phyloP scores from a whole-genome alignment of 2,329 filamentous ascomycete species.

The Phialocephala subalpina region DNA sequence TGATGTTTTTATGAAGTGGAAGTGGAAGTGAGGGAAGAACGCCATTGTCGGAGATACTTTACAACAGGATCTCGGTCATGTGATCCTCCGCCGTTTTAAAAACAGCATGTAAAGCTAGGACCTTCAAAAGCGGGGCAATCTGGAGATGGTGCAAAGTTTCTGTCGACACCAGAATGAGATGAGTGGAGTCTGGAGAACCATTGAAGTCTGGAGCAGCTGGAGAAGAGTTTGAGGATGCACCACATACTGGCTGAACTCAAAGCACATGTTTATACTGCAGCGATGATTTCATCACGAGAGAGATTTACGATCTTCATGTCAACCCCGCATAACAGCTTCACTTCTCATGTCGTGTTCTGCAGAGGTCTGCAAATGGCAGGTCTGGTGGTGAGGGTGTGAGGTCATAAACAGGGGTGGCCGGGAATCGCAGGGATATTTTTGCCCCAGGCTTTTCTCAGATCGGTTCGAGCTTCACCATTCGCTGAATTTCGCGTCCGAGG shows the following conservation, averaged over 20 bases:
- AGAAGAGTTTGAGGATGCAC: not conserved
- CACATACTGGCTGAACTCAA: not conserved
- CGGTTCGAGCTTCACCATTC: not conserved
- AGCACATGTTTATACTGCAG: not conserved
- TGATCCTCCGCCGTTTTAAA: not conserved
- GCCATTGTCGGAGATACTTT: too few species aligned
- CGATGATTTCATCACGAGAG: not conserved
- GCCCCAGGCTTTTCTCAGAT: not conserved
- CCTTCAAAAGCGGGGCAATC: not conserved
- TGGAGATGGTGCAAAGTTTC: not conserved
- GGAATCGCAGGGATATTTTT: constrained; percentile 9
- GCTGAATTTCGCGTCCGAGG: not conserved
- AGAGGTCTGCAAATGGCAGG: constrained; percentile 3
- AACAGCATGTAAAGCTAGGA: not conserved
- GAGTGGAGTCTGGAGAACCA: constrained; percentile 10
- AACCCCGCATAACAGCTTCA: not conserved
- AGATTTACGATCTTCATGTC: not conserved
- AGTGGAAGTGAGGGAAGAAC: not conserved
- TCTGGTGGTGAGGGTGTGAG: constrained; percentile 19
- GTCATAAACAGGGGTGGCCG: constrained; percentile 21
- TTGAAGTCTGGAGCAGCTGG: not conserved
- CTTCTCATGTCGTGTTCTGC: constrained; percentile 10
- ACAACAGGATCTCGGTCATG: too few species aligned
- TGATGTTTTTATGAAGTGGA: constrained; percentile 1
- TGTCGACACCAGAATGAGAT: too few species aligned